Evolutionary conservation across 768 basidiomycete genomes (phyloP).

Genomic region (Amanita pseudoporphyria): DNA sequence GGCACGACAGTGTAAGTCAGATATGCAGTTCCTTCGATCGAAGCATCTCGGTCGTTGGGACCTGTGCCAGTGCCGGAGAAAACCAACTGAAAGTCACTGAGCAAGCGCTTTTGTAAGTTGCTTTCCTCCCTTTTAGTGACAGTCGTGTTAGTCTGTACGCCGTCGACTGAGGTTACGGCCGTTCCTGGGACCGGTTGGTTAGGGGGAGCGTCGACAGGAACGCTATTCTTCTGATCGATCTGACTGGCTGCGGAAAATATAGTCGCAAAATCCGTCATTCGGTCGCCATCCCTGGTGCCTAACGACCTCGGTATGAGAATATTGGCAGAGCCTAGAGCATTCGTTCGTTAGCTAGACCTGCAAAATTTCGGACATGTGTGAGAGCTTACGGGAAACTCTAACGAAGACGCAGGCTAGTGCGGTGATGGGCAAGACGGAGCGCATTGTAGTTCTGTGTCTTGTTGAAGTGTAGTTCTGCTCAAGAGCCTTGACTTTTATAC

Average conservation of each 20-base stretch:
- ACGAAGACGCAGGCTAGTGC: not conserved
- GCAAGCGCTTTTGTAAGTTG: not conserved
- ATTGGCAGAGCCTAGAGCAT: not conserved
- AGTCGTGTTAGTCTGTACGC: not conserved
- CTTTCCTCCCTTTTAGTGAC: not conserved
- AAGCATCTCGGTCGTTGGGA: conserved; percentile 27
- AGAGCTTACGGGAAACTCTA: not conserved
- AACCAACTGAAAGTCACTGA: conserved; percentile 13
- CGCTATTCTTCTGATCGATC: conserved; percentile 12
- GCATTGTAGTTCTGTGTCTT: not conserved
- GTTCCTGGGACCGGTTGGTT: conserved; percentile 4
- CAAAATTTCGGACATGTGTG: not conserved
- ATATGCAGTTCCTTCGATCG: conserved; percentile 40
- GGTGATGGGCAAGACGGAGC: not conserved
- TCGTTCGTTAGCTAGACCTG: not conserved
- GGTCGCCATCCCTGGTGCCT: not conserved
- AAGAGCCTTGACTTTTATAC: not conserved
- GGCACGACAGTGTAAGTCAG: conserved; percentile 35
- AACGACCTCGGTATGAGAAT: not conserved
- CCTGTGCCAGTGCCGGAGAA: conserved; percentile 30
- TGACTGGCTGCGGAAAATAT: conserved; percentile 9
- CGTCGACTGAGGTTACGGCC: not conserved
- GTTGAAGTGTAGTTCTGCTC: not conserved
- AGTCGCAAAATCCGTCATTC: conserved; percentile 9
- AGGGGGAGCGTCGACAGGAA: conserved; percentile 4